Evolutionary conservation across 2,329 filamentous ascomycete genomes (phyloP).

Genomic region (Cladosporium sp.): DNA sequence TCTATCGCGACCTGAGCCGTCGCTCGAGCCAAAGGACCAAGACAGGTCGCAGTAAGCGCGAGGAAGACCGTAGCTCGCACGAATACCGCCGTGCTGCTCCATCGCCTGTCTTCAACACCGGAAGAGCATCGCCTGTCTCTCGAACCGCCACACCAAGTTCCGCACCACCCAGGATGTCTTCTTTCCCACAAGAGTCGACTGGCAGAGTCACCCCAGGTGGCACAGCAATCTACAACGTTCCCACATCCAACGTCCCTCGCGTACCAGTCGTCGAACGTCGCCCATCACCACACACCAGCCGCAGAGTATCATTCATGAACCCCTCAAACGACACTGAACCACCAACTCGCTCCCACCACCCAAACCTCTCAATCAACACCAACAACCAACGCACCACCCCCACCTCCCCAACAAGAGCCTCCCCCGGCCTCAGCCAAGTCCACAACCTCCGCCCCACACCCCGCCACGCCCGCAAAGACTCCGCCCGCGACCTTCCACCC

Average conservation of each 20-base stretch:
- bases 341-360: constrained; percentile 4
- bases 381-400: constrained; percentile 2
- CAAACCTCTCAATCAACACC: constrained; percentile 14
- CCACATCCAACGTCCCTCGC: constrained; percentile 20
- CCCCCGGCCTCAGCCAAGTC: constrained; percentile 20
- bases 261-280: constrained; percentile 18
- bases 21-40: constrained; percentile 20
- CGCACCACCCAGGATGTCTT: constrained; percentile 3
- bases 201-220: constrained; percentile 17
- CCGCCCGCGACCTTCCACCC: constrained; percentile 13
- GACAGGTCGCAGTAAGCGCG: constrained; percentile 14
- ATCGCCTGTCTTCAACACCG: constrained; percentile 24
- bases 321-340: constrained; percentile 12
- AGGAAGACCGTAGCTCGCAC: constrained; percentile 14
- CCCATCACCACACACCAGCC: constrained; percentile 6
- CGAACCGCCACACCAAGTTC: constrained; percentile 5
- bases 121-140: constrained; percentile 18
- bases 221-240: constrained; percentile 23
- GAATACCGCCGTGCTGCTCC: constrained; percentile 19
- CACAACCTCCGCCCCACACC: no score
- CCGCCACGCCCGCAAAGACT: constrained; percentile 15
- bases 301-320: constrained; percentile 14
- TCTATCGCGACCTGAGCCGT: constrained; percentile 21
- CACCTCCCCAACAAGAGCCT: constrained; percentile 13
- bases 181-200: constrained; percentile 2